These are phyloP conservation scores for Hippophae gyantsensis DNA, from an alignment of 306 rosid species.

Conservation along the genomic window DNA sequence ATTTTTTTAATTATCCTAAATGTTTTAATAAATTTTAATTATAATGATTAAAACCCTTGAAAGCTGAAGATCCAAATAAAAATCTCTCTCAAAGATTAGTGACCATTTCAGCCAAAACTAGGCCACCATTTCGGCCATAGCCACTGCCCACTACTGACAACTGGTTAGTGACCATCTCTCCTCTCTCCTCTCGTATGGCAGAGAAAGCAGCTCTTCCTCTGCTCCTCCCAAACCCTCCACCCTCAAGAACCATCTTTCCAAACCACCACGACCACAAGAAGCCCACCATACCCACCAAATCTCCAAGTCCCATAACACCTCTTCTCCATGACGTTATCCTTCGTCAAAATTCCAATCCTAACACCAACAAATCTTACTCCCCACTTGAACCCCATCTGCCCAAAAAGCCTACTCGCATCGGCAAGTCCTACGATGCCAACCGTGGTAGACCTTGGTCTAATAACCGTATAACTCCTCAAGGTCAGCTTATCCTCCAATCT, in stretches of 20 bases:
- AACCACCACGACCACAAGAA: slow-evolving; percentile 20
- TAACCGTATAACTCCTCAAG: slow-evolving; percentile 46
- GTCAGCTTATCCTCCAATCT: slow-evolving; percentile 41
- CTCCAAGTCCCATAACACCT: slow-evolving; percentile 34
- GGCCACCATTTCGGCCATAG: too few relatives aligned
- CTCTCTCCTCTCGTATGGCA: slow-evolving; percentile 31
- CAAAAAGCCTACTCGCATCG: slow-evolving; percentile 39
- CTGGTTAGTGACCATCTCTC: not conserved
- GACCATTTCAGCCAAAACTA: too few relatives aligned
- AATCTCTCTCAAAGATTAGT: too few relatives aligned
- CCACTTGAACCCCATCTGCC: slow-evolving; percentile 15
- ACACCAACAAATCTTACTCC: slow-evolving; percentile 1
- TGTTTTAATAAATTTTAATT: too few relatives aligned
- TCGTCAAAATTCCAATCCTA: slow-evolving; percentile 19
- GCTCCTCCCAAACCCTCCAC: slow-evolving; percentile 46
- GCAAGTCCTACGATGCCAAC: slow-evolving; percentile 55
- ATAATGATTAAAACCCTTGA: too few relatives aligned
- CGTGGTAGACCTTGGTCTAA: slow-evolving; percentile 73
- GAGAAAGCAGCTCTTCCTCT: slow-evolving; percentile 46
- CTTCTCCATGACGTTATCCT: slow-evolving; percentile 36
- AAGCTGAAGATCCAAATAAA: too few relatives aligned
- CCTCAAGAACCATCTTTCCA: slow-evolving; percentile 29
- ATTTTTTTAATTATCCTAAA: too few relatives aligned
- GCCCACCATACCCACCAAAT: slow-evolving; percentile 17
- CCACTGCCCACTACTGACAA: too few relatives aligned